A percentile compares a stretch with the other conserved stretches of the same genome.
Evolutionary conservation across 1,139 yeast species (phyloP).

Genomic region (Yamadazyma diddensiae): DNA sequence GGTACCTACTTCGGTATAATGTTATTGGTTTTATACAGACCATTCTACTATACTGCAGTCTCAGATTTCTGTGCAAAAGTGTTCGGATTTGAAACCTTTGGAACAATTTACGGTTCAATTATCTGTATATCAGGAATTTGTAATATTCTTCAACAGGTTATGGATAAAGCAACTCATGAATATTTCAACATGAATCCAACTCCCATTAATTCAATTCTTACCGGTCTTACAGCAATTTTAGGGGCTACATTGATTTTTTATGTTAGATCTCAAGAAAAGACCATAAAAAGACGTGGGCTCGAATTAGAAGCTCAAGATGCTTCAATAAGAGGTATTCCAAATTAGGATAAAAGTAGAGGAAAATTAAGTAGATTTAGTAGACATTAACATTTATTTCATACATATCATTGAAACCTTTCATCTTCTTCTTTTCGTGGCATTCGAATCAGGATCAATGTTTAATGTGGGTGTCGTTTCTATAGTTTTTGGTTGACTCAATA

Average conservation of each 20-base stretch:
- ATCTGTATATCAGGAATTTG: slow-evolving; percentile 78
- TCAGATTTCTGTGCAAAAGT: slow-evolving; percentile 91
- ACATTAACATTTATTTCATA: neutral
- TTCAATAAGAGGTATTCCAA: slow-evolving; percentile 47
- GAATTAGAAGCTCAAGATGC: slow-evolving; percentile 67
- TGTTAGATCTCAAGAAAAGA: slow-evolving; percentile 52
- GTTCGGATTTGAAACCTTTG: slow-evolving; percentile 89
- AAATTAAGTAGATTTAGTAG: neutral
- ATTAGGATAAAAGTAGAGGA: slow-evolving; percentile 19
- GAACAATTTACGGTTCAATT: slow-evolving; percentile 85
- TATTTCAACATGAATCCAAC: slow-evolving; percentile 69
- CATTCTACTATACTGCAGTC: slow-evolving; percentile 88
- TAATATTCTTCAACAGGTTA: slow-evolving; percentile 65
- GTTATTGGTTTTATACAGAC: slow-evolving; percentile 79
- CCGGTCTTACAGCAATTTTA: slow-evolving; percentile 50
- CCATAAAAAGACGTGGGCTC: slow-evolving; percentile 48
- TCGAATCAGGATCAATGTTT: slow-evolving; percentile 30
- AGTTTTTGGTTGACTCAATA: too few relatives aligned
- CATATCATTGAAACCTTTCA: neutral
- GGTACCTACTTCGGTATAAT: slow-evolving; percentile 61
- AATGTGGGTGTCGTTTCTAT: slow-evolving; percentile 22
- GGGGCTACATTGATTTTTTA: slow-evolving; percentile 52
- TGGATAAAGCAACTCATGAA: slow-evolving; percentile 70
- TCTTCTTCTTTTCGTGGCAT: slow-evolving; percentile 9
- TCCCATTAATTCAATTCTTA: slow-evolving; percentile 64